These are phyloP conservation scores for Climacium dendroides DNA, from an alignment of 225 moss, liverwort and hornwort genomes.

Conservation along the genomic window DNA sequence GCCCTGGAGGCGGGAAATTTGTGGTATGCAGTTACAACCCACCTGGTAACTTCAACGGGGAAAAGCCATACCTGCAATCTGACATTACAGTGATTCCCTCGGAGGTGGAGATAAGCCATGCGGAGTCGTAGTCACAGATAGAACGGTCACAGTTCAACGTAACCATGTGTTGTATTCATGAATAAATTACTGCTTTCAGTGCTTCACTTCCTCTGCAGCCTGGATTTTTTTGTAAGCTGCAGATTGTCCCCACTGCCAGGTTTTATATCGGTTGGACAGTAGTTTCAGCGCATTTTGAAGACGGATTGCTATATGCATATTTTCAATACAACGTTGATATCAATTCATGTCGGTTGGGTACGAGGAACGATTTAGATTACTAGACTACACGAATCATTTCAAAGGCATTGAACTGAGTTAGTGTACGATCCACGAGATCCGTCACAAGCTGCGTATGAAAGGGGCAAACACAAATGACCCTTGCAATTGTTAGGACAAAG, in stretches of 20 bases:
- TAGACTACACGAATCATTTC: too few species aligned
- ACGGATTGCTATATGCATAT: background rate
- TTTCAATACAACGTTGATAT: background rate
- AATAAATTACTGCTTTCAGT: fast-evolving
- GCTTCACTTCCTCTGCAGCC: background rate
- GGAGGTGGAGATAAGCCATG: background rate
- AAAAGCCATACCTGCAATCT: background rate
- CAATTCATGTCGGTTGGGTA: background rate
- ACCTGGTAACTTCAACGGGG: background rate
- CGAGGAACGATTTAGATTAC: fast-evolving
- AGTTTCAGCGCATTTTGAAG: background rate
- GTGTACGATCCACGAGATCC: fast-evolving
- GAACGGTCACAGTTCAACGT: too few species aligned
- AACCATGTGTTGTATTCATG: too few species aligned
- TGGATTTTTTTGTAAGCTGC: too few species aligned
- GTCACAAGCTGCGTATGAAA: background rate
- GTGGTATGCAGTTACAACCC: slow-evolving; percentile 39
- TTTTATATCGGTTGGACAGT: background rate
- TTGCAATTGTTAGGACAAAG: too few species aligned
- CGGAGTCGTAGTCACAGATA: background rate
- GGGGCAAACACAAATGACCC: background rate
- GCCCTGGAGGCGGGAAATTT: slow-evolving; percentile 20
- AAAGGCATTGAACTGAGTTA: too few species aligned
- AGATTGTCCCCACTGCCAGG: too few species aligned
- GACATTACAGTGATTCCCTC: too few species aligned